These are phyloP conservation scores for Craspedostauros australis DNA, from an alignment of 108 stramenopile genomes.

Conservation along the genomic window DNA sequence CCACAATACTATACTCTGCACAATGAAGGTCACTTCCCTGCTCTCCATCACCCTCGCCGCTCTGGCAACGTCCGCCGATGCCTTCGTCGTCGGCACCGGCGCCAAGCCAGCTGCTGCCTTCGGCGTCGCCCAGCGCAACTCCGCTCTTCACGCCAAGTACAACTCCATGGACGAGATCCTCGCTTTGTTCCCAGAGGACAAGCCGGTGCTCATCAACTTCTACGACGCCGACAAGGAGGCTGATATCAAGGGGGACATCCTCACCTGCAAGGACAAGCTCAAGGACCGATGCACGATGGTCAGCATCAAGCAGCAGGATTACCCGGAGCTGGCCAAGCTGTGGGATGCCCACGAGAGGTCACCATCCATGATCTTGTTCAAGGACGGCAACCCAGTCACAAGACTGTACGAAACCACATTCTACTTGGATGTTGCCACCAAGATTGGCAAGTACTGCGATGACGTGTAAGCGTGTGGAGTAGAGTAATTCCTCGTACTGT, in stretches of 20 bases:
- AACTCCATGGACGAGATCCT: conserved; percentile 54
- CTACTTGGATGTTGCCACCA: conserved; percentile 41
- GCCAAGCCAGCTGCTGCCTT: too few relatives aligned
- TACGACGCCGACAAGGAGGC: conserved; percentile 44
- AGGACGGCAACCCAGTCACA: conserved; percentile 39
- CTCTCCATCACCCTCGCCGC: too few relatives aligned
- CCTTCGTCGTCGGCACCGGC: too few relatives aligned
- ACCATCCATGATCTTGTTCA: conserved; percentile 50
- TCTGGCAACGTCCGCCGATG: too few relatives aligned
- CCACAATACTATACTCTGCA: too few relatives aligned
- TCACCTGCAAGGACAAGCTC: conserved; percentile 33
- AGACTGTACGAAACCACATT: conserved; percentile 36
- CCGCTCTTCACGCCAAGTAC: conserved; percentile 35
- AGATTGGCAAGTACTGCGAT: conserved; percentile 32
- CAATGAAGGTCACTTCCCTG: too few relatives aligned
- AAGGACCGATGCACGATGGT: conserved; percentile 37
- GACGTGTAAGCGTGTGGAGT: too few relatives aligned
- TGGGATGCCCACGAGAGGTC: conserved; percentile 36
- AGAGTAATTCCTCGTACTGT: too few relatives aligned
- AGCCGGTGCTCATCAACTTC: conserved; percentile 52
- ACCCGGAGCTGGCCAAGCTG: conserved; percentile 48
- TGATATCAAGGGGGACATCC: conserved; percentile 43
- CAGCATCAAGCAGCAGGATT: conserved; percentile 55
- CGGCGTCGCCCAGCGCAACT: too few relatives aligned
- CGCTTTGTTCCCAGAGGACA: conserved; percentile 44